Conservation (phyloP, 331 rosid genomes). For the Acacia pycnantha region DNA sequence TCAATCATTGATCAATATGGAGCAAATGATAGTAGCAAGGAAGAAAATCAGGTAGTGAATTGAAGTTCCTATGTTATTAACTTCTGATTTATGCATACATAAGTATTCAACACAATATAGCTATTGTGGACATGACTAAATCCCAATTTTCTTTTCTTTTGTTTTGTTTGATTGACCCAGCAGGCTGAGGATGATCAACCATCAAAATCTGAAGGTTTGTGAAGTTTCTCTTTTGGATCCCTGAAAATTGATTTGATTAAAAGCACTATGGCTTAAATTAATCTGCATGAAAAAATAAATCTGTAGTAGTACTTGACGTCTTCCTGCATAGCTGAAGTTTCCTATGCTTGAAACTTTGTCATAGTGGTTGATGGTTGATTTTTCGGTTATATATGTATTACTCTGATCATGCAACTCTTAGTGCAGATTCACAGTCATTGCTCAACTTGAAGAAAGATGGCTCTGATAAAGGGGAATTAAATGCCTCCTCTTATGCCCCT, state of each 20-base stretch:
- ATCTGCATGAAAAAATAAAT: neutral
- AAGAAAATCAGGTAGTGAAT: slow-evolving; percentile 65
- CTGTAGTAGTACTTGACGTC: neutral
- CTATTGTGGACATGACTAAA: slow-evolving; percentile 21
- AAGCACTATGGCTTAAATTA: neutral
- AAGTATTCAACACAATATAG: slow-evolving; percentile 20
- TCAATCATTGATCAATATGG: slow-evolving; percentile 39
- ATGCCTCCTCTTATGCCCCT: slow-evolving; percentile 51
- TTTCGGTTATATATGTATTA: slow-evolving; percentile 18
- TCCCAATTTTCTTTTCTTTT: slow-evolving; percentile 31
- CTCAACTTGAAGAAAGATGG: slow-evolving; percentile 51
- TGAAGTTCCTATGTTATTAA: slow-evolving; percentile 31
- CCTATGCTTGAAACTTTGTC: slow-evolving; percentile 6
- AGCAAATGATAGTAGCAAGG: slow-evolving; percentile 36
- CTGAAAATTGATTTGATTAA: slow-evolving; percentile 13
- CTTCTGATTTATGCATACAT: slow-evolving; percentile 4
- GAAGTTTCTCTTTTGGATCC: slow-evolving; percentile 18
- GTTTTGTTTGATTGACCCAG: slow-evolving; percentile 44
- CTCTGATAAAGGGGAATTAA: slow-evolving; percentile 49
- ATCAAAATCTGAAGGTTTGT: slow-evolving; percentile 72
- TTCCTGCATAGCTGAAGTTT: slow-evolving; percentile 23
- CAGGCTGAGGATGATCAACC: slow-evolving; percentile 52
- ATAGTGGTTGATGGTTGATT: slow-evolving; percentile 5
- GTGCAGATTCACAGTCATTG: slow-evolving; percentile 56
- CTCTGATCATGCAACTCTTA: slow-evolving; percentile 21